Base-by-base conservation (phyloP, 495 filamentous ascomycete species). In the Aspergillus bertholletiae region DNA sequence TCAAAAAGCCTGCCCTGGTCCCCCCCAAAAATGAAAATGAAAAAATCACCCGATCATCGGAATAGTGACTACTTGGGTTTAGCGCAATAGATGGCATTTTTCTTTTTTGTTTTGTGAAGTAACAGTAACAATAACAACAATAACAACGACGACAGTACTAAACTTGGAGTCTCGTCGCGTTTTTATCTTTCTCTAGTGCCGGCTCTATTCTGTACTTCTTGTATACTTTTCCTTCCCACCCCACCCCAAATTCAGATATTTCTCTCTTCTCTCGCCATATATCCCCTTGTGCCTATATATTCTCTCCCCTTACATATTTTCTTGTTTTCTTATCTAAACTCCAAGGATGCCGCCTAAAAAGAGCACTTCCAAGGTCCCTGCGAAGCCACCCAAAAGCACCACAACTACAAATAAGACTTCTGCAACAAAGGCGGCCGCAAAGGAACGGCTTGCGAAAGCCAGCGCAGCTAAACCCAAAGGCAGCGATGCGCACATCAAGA, bases 321-420 rank as follows among this genome's bases (percentile, higher is more conserved):
- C 39, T 40, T 59, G 30, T 26, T 51, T 41, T 28, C 5, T 26
- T 26, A 53, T 28, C 27, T 20, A 5, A 4, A 45, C 13, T 13
- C 12, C 3, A 40, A 60, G 26, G 41, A 76, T 73, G 72, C 69
- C 69, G 56, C 72, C 70, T 4, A 74, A 71, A 49, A 74, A 67
- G 51, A 51, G 53, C 51, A 49, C 60, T 17, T 51, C 63, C 35
- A 56, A 64, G 52, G 46, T 57, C 49, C 37, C 63, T 15, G 26
- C 55, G 26, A 49, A 57, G 46, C 12, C 57, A 24, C 28, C 27
- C 51, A 62, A 53, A 53, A 53, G 45, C 26, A 43, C 53, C 17
- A 54, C 51, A 4, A 48, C 46, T 27, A 48, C 49, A 9, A 66
- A 58, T 30, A 56, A 58, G 39, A 46, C 59, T n/a, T 51, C 51